Conservation (phyloP, 2,329 filamentous ascomycete species). For the Penicillium capsulatum region DNA sequence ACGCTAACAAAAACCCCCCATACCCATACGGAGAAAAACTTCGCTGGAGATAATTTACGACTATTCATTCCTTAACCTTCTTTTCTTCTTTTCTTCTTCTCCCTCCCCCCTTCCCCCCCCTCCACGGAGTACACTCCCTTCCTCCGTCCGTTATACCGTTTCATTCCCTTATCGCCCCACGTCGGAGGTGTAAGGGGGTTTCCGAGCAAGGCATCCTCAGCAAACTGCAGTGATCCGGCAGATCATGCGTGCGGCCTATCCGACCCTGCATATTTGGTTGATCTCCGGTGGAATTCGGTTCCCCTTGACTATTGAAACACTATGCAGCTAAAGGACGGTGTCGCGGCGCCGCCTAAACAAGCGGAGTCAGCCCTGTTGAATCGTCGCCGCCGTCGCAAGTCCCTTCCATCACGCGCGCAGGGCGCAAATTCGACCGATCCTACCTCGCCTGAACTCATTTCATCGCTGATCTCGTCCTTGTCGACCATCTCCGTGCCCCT, state of each 20-base stretch:
- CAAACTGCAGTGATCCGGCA: slow-evolving; percentile 13
- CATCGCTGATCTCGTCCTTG: slow-evolving; percentile 59
- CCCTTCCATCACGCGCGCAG: slow-evolving; percentile 33
- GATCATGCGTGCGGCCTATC: slow-evolving; percentile 29
- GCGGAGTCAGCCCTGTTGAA: slow-evolving; percentile 28
- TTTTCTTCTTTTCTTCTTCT: slow-evolving; percentile 1
- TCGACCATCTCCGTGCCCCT: slow-evolving; percentile 60
- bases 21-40: neutral
- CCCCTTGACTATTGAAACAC: slow-evolving; percentile 25
- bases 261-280: slow-evolving; percentile 24
- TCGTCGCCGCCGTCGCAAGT: slow-evolving; percentile 45
- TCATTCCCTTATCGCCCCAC: slow-evolving; percentile 12
- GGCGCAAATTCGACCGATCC: slow-evolving; percentile 37
- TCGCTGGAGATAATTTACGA: no score
- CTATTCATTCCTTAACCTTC: slow-evolving; percentile 2
- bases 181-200: slow-evolving; percentile 17
- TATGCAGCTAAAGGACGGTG: slow-evolving; percentile 30
- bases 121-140: neutral
- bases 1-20: slow-evolving; percentile 12
- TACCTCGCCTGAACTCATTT: slow-evolving; percentile 51
- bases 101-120: neutral
- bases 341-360: slow-evolving; percentile 20
- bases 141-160: neutral
- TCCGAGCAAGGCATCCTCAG: slow-evolving; percentile 2
- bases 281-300: slow-evolving; percentile 10